phyloP scores from a whole-genome alignment of 129 eudicot species.

The Artemisia tridentata region DNA sequence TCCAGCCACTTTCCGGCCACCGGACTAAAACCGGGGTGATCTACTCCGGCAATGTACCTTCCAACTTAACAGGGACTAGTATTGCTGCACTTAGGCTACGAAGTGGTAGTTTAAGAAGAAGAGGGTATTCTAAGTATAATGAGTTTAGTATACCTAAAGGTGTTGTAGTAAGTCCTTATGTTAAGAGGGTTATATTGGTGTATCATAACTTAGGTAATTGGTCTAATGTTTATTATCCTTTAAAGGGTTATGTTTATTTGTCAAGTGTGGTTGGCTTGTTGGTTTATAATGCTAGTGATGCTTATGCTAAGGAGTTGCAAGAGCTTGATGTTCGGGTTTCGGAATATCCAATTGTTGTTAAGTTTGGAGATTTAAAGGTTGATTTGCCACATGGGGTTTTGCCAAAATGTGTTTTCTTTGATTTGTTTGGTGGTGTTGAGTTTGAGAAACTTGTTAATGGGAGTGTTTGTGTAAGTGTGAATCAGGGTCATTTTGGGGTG shows the following conservation, averaged over 20 bases:
- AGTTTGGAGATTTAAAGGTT: constrained; percentile 32
- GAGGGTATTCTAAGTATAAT: constrained; percentile 50
- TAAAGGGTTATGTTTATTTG: constrained; percentile 58
- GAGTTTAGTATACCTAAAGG: constrained; percentile 78
- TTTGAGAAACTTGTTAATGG: constrained; percentile 50
- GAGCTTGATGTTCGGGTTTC: constrained; percentile 61
- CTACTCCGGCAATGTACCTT: constrained; percentile 53
- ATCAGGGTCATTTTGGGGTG: constrained; percentile 77
- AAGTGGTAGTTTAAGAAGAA: constrained; percentile 73
- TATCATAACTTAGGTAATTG: constrained; percentile 79
- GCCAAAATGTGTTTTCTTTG: constrained; percentile 68
- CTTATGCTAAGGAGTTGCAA: constrained; percentile 40
- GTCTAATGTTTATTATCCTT: constrained; percentile 61
- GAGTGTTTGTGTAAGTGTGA: constrained; percentile 45
- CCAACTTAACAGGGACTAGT: constrained; percentile 60
- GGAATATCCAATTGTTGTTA: constrained; percentile 45
- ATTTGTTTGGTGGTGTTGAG: constrained; percentile 59
- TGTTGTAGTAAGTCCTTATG: constrained; percentile 67
- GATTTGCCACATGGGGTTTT: constrained; percentile 23
- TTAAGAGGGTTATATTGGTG: constrained; percentile 76
- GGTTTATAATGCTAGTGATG: constrained; percentile 61
- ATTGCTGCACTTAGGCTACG: constrained; percentile 66
- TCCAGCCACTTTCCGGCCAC: constrained; percentile 48
- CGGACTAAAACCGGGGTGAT: constrained; percentile 56
- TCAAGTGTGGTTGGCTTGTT: constrained; percentile 79